Base-by-base conservation (phyloP, 1,284 basidiomycete species). In the Filobasidium uniguttulatum region DNA sequence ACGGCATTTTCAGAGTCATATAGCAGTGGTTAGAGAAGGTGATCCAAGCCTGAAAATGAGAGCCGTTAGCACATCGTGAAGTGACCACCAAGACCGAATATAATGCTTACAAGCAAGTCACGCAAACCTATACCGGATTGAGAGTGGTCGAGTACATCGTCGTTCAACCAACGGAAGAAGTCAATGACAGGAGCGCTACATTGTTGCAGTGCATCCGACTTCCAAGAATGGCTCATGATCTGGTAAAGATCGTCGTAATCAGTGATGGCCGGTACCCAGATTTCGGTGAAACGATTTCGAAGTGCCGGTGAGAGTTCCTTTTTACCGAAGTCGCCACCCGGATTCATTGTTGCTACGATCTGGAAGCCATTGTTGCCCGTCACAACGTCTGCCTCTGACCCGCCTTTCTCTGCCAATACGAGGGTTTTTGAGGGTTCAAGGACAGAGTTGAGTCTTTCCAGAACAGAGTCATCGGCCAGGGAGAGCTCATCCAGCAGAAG, bases 311-410 rank as follows among this genome's bases (percentile, higher is more conserved):
- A 97, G 3, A 99, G 75, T 65, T 99, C 94, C 66, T 98, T 98
- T 73, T 99, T 99, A 34, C 94, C 94, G 60, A 94, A 98, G 65
- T 99, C 94, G 31, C 94, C 94, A 30, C 94, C 94, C 0, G 94
- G 94, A 65, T 99, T 99, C 94, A 99, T 99, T 0, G 94, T 98
- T 1, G 94, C 91, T 0, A 97, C 74, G 33, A 99, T 78, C 64
- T 93, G 83, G 75, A 99, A 99, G 3, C 70, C 69, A 3, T 73
- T 67, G 12, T 72, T 64, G 2, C 87, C 89, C 26, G 69, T 72
- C 43, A 96, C 74, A 14, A 76, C 75, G 55, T 82, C 74, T 33
- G 82, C 81, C 12, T 79, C 72, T 52, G 82, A 78, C 4, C 87
- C 88, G 0, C 89, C 88, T 49, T 82, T 83, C 67, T 99, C 94